phyloP scores from a whole-genome alignment of 2,329 filamentous ascomycete species.

The Stemphylium beticola region DNA sequence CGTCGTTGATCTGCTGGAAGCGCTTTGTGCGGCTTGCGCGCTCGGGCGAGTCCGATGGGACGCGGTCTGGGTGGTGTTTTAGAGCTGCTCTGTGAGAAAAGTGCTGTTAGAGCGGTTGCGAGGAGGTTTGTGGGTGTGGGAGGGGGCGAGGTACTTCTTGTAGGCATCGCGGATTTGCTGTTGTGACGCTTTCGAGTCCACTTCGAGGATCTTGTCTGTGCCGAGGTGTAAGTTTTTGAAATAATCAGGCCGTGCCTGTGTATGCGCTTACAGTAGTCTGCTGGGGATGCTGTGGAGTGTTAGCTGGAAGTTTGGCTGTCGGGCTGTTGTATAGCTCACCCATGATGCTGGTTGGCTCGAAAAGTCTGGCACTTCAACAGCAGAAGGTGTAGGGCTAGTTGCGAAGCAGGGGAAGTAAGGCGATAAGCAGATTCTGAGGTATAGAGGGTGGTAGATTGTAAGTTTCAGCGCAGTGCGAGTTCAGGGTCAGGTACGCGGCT shows the following conservation, averaged over 20 bases:
- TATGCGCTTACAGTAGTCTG: slow-evolving; percentile 35
- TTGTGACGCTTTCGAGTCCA: slow-evolving; percentile 74
- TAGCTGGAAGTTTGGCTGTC: slow-evolving; percentile 14
- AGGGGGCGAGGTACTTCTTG: slow-evolving; percentile 68
- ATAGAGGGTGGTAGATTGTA: not conserved
- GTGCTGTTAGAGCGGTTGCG: slow-evolving; percentile 4
- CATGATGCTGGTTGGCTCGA: slow-evolving; percentile 17
- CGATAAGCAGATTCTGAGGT: not conserved
- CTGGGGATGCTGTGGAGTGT: slow-evolving; percentile 24
- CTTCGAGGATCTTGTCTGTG: slow-evolving; percentile 61
- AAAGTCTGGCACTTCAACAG: not conserved
- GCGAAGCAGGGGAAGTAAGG: not conserved
- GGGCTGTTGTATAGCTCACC: slow-evolving; percentile 21
- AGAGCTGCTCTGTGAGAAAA: slow-evolving; percentile 71
- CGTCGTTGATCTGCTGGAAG: slow-evolving; percentile 92
- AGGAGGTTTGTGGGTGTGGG: not conserved
- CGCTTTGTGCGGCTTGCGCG: slow-evolving; percentile 79
- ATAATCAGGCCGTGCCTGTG: not conserved
- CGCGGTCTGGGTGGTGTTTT: slow-evolving; percentile 92
- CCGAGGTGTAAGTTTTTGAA: not conserved
- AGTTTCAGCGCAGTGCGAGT: not conserved
- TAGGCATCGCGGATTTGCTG: slow-evolving; percentile 93
- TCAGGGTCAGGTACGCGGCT: slow-evolving; percentile 12
- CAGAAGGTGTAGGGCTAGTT: not conserved
- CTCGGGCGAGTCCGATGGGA: slow-evolving; percentile 82